Base-by-base conservation (phyloP, 306 rosid species). In the Cucumis sativus region DNA sequence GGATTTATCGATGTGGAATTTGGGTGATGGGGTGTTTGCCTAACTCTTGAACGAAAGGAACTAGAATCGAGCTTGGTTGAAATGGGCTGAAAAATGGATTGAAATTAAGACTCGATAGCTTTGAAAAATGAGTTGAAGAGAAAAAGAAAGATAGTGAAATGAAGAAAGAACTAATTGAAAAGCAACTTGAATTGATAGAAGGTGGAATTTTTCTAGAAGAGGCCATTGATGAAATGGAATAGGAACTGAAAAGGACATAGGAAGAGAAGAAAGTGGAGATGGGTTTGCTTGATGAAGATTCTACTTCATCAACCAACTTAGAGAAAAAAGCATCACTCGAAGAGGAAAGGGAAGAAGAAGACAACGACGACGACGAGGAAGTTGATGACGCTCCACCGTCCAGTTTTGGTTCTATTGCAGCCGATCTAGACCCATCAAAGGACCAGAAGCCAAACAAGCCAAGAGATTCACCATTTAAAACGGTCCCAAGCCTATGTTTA, bases 351-450 rank as follows among this genome's bases (percentile, higher is more conserved):
- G 86, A 45, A 33, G 80, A 78, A 60, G 87, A 83, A 56, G 86
- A 81, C 21, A 85, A n/a, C n/a, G n/a, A 78, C 3, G 84, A 85
- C 25, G 92, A 79, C 2, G 30, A 4, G 0, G 96, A 82, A 0
- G n/a, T n/a, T n/a, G n/a, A n/a, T 68, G 90, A 84, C 60, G 84
- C 16, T 69, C 84, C 85, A 57, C 91, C 88, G 23, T 88, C 98
- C 64, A 94, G 97, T 89, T 92, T 94, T 83, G 98, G 97, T 37
- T 85, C 96, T 25, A 89, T 81, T 80, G n/a, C 39, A 25, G 43
- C 57, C 0, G 87, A 86, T 79, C 88, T 83, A 76, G 88, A 85
- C 65, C 79, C 72, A 52, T 75, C 79, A 18, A 82, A 82, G 80
- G 77, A 61, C 72, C 85, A 62, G 76, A 86, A 81, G 83, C 88